Evolutionary conservation across 2,329 filamentous ascomycete species (phyloP).

Genomic region (Aspergillus quadricinctus): DNA sequence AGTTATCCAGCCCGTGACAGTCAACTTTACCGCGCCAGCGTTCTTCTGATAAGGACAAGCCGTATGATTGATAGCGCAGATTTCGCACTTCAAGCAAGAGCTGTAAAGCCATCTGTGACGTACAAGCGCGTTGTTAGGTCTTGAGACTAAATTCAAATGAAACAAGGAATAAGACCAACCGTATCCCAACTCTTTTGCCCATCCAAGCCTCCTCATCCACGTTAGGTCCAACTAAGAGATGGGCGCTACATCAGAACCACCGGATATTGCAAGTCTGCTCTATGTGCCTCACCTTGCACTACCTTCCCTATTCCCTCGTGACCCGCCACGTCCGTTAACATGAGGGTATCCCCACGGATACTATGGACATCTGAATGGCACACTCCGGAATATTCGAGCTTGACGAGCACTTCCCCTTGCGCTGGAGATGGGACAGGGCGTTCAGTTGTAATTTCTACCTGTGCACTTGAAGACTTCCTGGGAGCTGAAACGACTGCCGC

Average conservation of each 20-base stretch:
- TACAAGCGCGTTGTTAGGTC: constrained; percentile 15
- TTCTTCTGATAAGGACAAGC: constrained; percentile 37
- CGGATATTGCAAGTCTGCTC: not conserved
- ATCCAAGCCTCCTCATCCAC: constrained; percentile 27
- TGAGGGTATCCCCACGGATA: constrained; percentile 38
- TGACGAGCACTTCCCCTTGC: constrained; percentile 42
- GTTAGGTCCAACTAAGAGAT: constrained; percentile 21
- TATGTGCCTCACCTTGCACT: constrained; percentile 23
- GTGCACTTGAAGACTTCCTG: constrained; percentile 14
- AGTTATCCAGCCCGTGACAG: not conserved
- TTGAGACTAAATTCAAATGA: not conserved
- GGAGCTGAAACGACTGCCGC: constrained; percentile 28
- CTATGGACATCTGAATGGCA: constrained; percentile 48
- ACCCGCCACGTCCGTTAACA: constrained; percentile 45
- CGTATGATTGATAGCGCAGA: constrained; percentile 35
- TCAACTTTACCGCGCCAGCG: constrained; percentile 29
- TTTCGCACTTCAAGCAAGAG: constrained; percentile 35
- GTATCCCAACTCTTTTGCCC: constrained; percentile 28
- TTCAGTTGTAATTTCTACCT: constrained; percentile 22
- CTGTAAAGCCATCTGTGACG: constrained; percentile 34
- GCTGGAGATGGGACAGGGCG: constrained; percentile 34
- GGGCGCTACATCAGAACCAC: not conserved
- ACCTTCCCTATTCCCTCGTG: constrained; percentile 46
- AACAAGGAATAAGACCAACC: constrained; percentile 18
- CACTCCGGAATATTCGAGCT: constrained; percentile 45